These are phyloP conservation scores for Melaleuca quinquenervia DNA, from an alignment of 345 rosid species.

Conservation along the genomic window DNA sequence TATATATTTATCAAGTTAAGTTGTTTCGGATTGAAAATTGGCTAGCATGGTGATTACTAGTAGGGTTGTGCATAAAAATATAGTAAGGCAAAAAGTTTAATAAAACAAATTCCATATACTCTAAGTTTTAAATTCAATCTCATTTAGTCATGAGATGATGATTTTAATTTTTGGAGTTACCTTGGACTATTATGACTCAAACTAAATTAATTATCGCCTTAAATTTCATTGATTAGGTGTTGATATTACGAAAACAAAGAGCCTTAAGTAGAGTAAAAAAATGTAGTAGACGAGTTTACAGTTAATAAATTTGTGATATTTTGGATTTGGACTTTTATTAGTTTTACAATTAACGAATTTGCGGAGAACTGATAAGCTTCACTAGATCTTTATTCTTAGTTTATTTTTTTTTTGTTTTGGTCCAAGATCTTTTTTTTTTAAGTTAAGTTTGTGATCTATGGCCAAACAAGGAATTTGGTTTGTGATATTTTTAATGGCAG, in stretches of 20 bases:
- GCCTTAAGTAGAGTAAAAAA: not conserved
- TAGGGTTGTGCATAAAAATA: not conserved
- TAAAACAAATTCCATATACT: not conserved
- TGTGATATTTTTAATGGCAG: not conserved
- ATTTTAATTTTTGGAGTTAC: not conserved
- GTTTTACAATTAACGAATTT: not conserved
- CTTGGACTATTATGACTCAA: not conserved
- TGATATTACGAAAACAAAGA: not conserved
- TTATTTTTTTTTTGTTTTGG: not conserved
- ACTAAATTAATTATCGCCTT: not conserved
- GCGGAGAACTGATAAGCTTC: not conserved
- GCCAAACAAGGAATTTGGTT: not conserved
- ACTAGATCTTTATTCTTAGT: not conserved
- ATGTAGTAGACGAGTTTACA: not conserved
- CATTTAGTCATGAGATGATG: not conserved
- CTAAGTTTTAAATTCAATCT: not conserved
- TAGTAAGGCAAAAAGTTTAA: not conserved
- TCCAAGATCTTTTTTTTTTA: not conserved
- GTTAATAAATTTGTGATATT: not conserved
- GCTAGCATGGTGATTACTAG: not conserved
- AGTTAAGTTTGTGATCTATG: not conserved
- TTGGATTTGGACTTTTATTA: not conserved
- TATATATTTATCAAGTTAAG: not conserved
- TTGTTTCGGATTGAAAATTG: not conserved
- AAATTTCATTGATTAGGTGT: not conserved